phyloP scores from a whole-genome alignment of 78 protist genomes.

The Tieghemostelium lacteum region DNA sequence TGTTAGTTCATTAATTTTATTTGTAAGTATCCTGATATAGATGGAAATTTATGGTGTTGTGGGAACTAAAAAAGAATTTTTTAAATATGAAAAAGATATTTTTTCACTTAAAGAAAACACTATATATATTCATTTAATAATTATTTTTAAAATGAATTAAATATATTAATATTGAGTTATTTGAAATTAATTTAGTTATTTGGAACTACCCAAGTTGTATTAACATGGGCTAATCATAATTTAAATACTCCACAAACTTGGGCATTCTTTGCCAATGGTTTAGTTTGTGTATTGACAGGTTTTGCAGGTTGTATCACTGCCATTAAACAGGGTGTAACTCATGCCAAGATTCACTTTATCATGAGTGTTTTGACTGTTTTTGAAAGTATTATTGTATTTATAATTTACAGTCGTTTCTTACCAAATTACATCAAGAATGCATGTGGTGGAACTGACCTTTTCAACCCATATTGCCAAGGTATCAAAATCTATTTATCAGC shows the following conservation, averaged over 20 bases:
- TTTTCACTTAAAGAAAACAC: no score
- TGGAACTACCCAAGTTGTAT: conserved; percentile 27
- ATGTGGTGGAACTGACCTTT: conserved; percentile 21
- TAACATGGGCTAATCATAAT: conserved; percentile 12
- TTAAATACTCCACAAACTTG: conserved; percentile 13
- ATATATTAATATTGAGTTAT: no score
- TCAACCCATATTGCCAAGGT: conserved; percentile 27
- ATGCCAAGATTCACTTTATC: conserved; percentile 15
- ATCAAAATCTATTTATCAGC: conserved; percentile 18
- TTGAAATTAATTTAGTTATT: conserved; percentile 33
- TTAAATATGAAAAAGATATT: no score
- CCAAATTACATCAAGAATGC: not conserved
- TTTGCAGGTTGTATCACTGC: conserved; percentile 16
- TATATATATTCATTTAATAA: no score
- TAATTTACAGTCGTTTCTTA: conserved; percentile 20
- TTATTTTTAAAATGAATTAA: no score
- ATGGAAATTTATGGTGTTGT: no score
- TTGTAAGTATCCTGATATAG: no score
- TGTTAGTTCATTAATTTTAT: no score
- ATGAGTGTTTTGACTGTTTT: conserved; percentile 6
- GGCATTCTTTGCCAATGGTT: conserved; percentile 49
- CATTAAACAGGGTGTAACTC: not conserved
- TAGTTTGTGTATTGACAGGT: conserved; percentile 20
- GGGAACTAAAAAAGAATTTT: no score
- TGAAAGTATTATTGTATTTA: conserved; percentile 24